phyloP scores from a whole-genome alignment of 2,329 filamentous ascomycete genomes.

The Xylariaceae sp. region DNA sequence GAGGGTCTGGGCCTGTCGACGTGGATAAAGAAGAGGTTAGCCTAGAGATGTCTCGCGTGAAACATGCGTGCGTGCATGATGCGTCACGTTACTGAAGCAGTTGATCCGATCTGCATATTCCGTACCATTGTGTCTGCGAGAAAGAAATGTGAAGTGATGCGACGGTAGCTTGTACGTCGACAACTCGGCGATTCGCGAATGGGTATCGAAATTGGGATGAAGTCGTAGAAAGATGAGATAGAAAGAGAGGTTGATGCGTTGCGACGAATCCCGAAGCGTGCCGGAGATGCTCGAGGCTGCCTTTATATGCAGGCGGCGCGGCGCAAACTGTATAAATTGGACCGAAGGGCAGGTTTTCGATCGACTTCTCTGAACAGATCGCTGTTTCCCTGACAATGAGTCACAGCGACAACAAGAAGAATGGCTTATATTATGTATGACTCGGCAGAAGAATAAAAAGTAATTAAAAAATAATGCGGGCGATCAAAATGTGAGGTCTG shows the following conservation, averaged over 20 bases:
- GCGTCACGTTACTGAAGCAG: background rate
- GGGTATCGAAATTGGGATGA: background rate
- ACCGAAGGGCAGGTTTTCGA: conserved; percentile 15
- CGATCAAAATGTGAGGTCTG: conserved; percentile 6
- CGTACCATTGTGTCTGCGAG: conserved; percentile 28
- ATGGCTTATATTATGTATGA: conserved; percentile 5
- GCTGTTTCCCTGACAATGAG: conserved; percentile 10
- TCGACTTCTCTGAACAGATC: conserved; percentile 28
- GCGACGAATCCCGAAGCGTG: background rate
- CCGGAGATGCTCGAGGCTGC: background rate
- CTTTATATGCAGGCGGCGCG: conserved; percentile 16
- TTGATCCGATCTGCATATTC: background rate
- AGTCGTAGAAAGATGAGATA: conserved; percentile 1
- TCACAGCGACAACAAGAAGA: conserved; percentile 14
- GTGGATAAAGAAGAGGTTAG: conserved; percentile 2
- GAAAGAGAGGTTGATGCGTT: background rate
- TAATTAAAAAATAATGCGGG: conserved; percentile 5
- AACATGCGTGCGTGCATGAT: background rate
- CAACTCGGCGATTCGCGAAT: background rate
- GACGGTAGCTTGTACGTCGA: background rate
- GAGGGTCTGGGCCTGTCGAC: conserved; percentile 68
- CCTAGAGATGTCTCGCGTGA: background rate
- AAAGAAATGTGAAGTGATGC: background rate
- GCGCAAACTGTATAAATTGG: background rate
- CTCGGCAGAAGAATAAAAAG: background rate